Percentiles rank a stretch among this genome's conserved stretches.
Conservation (phyloP, 345 rosid species). For the Mallotus nudiflorus region DNA sequence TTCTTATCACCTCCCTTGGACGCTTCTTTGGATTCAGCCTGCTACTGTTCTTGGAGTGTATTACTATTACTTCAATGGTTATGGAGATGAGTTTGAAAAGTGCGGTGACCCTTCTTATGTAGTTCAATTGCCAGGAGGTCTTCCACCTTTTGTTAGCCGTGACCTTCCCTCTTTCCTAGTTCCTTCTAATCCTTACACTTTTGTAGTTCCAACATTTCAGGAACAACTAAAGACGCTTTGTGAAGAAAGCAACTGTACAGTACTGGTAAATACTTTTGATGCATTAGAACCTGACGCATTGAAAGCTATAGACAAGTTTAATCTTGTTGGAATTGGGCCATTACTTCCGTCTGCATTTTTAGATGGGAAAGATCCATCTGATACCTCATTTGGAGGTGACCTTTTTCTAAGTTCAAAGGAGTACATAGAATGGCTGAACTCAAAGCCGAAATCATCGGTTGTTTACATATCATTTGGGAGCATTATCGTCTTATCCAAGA, state of each 20-base stretch:
- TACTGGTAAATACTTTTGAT: conserved; percentile 61
- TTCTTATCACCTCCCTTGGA: conserved; percentile 34
- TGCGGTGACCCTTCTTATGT: not conserved
- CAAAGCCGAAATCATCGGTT: conserved; percentile 35
- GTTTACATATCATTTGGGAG: conserved; percentile 59
- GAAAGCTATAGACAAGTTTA: conserved; percentile 25
- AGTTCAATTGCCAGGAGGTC: conserved; percentile 40
- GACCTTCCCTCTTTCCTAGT: conserved; percentile 58
- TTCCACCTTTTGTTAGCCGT: conserved; percentile 32
- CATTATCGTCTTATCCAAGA: conserved; percentile 32
- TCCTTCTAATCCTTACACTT: conserved; percentile 22
- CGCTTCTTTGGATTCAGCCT: conserved; percentile 67
- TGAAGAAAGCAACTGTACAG: conserved; percentile 40
- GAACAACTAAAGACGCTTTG: conserved; percentile 41
- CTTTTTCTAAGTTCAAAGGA: conserved; percentile 31
- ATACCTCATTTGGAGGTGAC: conserved; percentile 35
- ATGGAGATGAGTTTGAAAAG: conserved; percentile 26
- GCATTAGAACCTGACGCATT: conserved; percentile 55
- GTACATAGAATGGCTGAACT: conserved; percentile 44
- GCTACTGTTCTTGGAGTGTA: conserved; percentile 60
- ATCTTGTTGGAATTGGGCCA: conserved; percentile 49
- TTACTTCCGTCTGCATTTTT: conserved; percentile 41
- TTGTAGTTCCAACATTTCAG: conserved; percentile 7
- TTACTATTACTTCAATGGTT: conserved; percentile 52
- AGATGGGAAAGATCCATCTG: conserved; percentile 20